These are phyloP conservation scores for Citrus reticulata DNA, from an alignment of 345 rosid species.

Conservation along the genomic window DNA sequence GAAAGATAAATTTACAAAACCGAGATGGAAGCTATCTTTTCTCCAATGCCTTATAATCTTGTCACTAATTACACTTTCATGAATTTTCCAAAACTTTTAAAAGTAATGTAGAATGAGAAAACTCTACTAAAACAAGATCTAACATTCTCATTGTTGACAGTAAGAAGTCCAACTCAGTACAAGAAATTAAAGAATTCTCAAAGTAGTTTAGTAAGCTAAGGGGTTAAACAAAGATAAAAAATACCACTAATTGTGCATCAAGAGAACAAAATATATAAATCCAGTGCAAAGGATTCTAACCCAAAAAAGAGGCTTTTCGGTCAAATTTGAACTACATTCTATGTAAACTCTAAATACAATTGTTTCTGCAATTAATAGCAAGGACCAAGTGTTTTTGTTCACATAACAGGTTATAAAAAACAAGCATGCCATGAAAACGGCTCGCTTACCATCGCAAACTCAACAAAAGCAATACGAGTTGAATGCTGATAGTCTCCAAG, in stretches of 20 bases:
- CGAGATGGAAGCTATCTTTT: background rate
- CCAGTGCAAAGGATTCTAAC: background rate
- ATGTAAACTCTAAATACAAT: background rate
- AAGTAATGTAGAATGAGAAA: background rate
- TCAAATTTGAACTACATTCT: background rate
- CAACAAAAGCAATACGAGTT: constrained; percentile 95
- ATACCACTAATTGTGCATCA: background rate
- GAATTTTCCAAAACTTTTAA: background rate
- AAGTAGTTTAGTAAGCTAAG: background rate
- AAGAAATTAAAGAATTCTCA: background rate
- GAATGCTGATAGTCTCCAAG: constrained; percentile 91
- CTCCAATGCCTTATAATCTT: background rate
- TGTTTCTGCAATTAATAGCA: background rate
- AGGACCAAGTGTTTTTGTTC: background rate
- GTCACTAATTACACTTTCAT: background rate
- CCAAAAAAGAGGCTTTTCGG: background rate
- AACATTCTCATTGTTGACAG: background rate
- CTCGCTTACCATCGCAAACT: constrained; percentile 64
- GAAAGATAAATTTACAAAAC: background rate
- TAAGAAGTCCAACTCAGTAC: background rate
- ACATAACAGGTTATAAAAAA: background rate
- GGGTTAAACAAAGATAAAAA: background rate
- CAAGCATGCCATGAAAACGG: background rate
- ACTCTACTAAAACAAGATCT: background rate
- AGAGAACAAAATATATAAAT: background rate